These are phyloP conservation scores for Torrubiella hemipterigena DNA, from an alignment of 2,329 filamentous ascomycete species.

Conservation along the genomic window DNA sequence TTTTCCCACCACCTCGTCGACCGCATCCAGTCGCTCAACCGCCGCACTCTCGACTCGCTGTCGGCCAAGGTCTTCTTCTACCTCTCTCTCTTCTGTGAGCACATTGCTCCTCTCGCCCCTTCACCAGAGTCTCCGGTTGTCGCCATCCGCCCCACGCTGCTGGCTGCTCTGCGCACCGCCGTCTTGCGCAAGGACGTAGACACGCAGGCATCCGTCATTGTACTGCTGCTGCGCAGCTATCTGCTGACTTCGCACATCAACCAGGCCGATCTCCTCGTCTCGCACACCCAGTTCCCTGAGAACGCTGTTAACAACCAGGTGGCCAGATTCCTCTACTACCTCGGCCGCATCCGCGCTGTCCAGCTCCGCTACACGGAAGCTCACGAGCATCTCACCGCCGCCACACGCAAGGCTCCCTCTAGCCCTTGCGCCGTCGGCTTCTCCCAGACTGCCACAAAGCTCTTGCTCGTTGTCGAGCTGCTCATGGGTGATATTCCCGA, in stretches of 20 bases:
- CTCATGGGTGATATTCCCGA: conserved; percentile 98
- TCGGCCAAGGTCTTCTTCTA: conserved; percentile 97
- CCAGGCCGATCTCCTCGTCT: conserved; percentile 90
- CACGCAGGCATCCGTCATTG: conserved; percentile 93
- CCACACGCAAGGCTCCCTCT: conserved; percentile 88
- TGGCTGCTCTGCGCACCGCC: conserved; percentile 85
- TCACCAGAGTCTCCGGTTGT: conserved; percentile 83
- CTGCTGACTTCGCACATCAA: conserved; percentile 91
- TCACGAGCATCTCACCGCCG: conserved; percentile 84
- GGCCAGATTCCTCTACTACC: conserved; percentile 92
- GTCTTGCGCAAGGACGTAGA: conserved; percentile 94
- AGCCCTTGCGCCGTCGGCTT: conserved; percentile 85
- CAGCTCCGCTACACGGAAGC: conserved; percentile 96
- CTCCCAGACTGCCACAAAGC: conserved; percentile 89
- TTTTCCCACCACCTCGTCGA: conserved; percentile 79
- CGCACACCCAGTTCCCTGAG: conserved; percentile 88
- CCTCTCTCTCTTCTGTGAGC: conserved; percentile 90
- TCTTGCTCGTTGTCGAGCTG: conserved; percentile 91
- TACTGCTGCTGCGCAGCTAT: conserved; percentile 89
- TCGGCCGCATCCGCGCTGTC: conserved; percentile 90
- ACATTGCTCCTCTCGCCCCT: conserved; percentile 74
- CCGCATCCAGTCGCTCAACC: conserved; percentile 79
- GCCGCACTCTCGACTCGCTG: conserved; percentile 84
- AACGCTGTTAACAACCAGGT: conserved; percentile 97
- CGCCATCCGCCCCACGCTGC: conserved; percentile 70